Conservation (phyloP, 441 rosid genomes). For the Francoa sonchifolia region DNA sequence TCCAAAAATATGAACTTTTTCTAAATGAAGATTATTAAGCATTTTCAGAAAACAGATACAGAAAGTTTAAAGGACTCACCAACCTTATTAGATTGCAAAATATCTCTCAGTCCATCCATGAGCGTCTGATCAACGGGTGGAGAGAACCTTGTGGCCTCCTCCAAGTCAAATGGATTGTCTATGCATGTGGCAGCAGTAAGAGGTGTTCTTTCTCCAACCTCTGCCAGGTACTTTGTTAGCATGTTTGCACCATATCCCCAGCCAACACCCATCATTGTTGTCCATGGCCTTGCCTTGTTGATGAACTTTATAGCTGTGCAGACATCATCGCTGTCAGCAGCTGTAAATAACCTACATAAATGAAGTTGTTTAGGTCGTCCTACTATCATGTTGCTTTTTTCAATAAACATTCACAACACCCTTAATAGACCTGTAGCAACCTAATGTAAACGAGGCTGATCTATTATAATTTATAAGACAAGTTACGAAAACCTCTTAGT, state of each 20-base stretch:
- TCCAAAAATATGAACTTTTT: slow-evolving; percentile 3
- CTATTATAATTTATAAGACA: no score
- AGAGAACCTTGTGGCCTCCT: slow-evolving; percentile 67
- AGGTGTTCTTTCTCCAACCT: slow-evolving; percentile 78
- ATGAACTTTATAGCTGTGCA: slow-evolving; percentile 61
- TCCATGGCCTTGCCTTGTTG: slow-evolving; percentile 83
- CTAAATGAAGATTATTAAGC: slow-evolving; percentile 7
- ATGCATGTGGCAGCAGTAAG: slow-evolving; percentile 86
- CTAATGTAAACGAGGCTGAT: no score
- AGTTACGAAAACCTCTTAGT: no score
- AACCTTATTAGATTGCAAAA: slow-evolving; percentile 82
- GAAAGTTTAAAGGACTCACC: slow-evolving; percentile 12
- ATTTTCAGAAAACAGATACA: slow-evolving; percentile 6
- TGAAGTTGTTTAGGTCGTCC: slow-evolving; percentile 24
- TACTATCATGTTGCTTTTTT: slow-evolving; percentile 18
- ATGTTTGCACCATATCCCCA: slow-evolving; percentile 92
- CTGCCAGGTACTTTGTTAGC: slow-evolving; percentile 83
- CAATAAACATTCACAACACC: no score
- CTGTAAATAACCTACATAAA: slow-evolving; percentile 88
- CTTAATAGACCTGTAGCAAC: no score
- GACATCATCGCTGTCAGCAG: slow-evolving; percentile 96
- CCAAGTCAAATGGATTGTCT: slow-evolving; percentile 89
- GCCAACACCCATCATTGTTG: slow-evolving; percentile 74
- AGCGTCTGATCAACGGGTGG: slow-evolving; percentile 57
- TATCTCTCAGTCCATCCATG: slow-evolving; percentile 60